These are phyloP conservation scores for Takashimella koratensis DNA, from an alignment of 1,284 basidiomycete species.

Conservation along the genomic window DNA sequence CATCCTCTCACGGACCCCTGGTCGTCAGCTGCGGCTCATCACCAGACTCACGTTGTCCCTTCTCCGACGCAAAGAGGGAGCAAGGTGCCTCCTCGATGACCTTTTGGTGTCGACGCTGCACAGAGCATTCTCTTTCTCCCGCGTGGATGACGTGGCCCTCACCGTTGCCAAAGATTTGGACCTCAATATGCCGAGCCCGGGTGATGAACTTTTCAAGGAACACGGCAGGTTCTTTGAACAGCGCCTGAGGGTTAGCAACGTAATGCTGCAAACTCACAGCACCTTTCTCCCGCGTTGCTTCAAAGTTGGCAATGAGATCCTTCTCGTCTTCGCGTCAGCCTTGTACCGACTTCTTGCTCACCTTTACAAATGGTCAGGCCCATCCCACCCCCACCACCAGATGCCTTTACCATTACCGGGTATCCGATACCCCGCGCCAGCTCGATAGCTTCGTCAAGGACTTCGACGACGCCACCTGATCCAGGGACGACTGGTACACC, in stretches of 20 bases:
- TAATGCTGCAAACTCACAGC: too few species aligned
- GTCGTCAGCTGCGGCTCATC: neutral
- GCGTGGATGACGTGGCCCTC: slow-evolving; percentile 58
- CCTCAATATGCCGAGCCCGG: slow-evolving; percentile 61
- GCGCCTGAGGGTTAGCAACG: too few species aligned
- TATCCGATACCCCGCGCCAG: slow-evolving; percentile 55
- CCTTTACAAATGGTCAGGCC: slow-evolving; percentile 60
- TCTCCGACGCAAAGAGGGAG: slow-evolving; percentile 53
- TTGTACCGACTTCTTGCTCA: slow-evolving; percentile 47
- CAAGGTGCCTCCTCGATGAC: slow-evolving; percentile 61
- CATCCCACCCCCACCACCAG: slow-evolving; percentile 68
- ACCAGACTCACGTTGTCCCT: slow-evolving; percentile 6
- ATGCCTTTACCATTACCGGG: slow-evolving; percentile 58
- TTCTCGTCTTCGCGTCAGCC: slow-evolving; percentile 33
- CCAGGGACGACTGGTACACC: slow-evolving; percentile 61
- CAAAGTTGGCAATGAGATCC: slow-evolving; percentile 52
- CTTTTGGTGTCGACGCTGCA: slow-evolving; percentile 70
- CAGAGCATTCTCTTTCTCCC: slow-evolving; percentile 66
- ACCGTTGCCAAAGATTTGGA: slow-evolving; percentile 69
- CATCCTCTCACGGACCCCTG: slow-evolving; percentile 52
- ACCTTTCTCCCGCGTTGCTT: slow-evolving; percentile 44
- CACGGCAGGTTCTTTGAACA: slow-evolving; percentile 58
- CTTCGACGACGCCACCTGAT: slow-evolving; percentile 51
- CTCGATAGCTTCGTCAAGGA: slow-evolving; percentile 52
- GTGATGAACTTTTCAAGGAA: slow-evolving; percentile 63